Evolutionary conservation across 768 basidiomycete species (phyloP).

Genomic region (Baorangia bicolor): DNA sequence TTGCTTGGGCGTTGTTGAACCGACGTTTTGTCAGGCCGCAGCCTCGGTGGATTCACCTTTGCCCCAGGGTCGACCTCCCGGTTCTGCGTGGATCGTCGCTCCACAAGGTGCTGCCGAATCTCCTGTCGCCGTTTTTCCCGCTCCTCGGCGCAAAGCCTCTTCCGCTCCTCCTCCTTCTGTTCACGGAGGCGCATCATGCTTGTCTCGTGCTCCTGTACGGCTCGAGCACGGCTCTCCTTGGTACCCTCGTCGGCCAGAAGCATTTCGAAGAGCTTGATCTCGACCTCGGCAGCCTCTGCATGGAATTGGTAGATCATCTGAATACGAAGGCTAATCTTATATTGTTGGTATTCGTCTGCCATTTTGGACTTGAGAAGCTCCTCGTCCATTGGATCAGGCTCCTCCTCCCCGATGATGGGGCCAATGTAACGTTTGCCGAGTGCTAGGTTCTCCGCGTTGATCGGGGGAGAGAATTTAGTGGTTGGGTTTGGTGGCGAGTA

Average conservation of each 20-base stretch:
- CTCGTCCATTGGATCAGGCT: constrained; percentile 27
- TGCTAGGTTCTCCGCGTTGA: constrained; percentile 16
- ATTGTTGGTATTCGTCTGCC: constrained; percentile 33
- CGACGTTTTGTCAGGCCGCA: constrained; percentile 15
- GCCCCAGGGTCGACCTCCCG: constrained; percentile 13
- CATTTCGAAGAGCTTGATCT: constrained; percentile 30
- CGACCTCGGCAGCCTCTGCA: constrained; percentile 28
- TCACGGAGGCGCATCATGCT: constrained; percentile 34
- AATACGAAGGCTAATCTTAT: constrained; percentile 32
- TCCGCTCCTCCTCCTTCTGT: constrained; percentile 33
- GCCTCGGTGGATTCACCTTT: constrained; percentile 14
- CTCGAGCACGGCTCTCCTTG: constrained; percentile 29
- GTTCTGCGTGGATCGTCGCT: constrained; percentile 19
- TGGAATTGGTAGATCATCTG: constrained; percentile 37
- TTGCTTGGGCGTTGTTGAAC: constrained; percentile 17
- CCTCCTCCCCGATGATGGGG: constrained; percentile 30
- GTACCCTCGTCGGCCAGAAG: constrained; percentile 29
- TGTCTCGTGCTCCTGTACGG: constrained; percentile 33
- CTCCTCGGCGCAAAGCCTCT: constrained; percentile 29
- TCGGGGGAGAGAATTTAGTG: constrained; percentile 28
- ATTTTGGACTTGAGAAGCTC: constrained; percentile 32
- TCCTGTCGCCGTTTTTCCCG: constrained; percentile 28
- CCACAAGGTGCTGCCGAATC: constrained; percentile 17
- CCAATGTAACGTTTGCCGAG: constrained; percentile 35
- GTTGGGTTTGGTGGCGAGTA: constrained; percentile 24